Percentiles rank a stretch among this genome's conserved stretches.
Conservation (phyloP, 352 stramenopile genomes). For the Thraustochytrium striatum region DNA sequence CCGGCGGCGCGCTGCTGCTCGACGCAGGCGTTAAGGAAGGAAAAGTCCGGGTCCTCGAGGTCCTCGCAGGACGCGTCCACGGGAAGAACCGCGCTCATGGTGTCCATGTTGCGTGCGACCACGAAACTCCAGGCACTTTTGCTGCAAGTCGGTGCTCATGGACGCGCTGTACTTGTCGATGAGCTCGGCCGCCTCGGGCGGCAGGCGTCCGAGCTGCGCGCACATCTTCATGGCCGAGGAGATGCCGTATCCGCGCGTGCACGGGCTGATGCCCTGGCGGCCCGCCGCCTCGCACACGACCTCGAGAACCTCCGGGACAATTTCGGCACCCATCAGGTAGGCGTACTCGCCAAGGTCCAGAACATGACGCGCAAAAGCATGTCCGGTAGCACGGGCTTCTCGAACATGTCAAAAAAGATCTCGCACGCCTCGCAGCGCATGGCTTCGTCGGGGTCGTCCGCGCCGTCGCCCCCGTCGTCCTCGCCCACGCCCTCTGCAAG, state of each 20-base stretch:
- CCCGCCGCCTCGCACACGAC: slow-evolving; percentile 87
- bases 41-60: slow-evolving; percentile 89
- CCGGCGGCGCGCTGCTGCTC: slow-evolving; percentile 82
- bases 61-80: slow-evolving; percentile 90
- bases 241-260: slow-evolving; percentile 90
- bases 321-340: slow-evolving; percentile 86
- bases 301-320: slow-evolving; percentile 88
- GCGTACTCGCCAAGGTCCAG: slow-evolving; percentile 99
- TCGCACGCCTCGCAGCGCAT: slow-evolving; percentile 92
- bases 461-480: slow-evolving; percentile 93
- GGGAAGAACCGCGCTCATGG: slow-evolving; percentile 88
- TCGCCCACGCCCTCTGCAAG: slow-evolving; percentile 95
- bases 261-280: slow-evolving; percentile 56
- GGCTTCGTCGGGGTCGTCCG: slow-evolving; percentile 88
- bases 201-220: slow-evolving; percentile 84
- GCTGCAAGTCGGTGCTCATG: slow-evolving; percentile 90
- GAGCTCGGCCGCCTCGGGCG: slow-evolving; percentile 77
- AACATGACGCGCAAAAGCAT: slow-evolving; percentile 95
- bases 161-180: slow-evolving; percentile 94
- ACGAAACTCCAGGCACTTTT: slow-evolving; percentile 97
- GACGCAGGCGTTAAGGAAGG: slow-evolving; percentile 90
- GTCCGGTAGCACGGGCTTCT: slow-evolving; percentile 82
- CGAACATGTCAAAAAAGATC: slow-evolving; percentile 91
- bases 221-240: slow-evolving; percentile 96
- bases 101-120: slow-evolving; percentile 55